Percentiles rank a stretch among this genome's conserved stretches.
Evolutionary conservation across 2,329 filamentous ascomycete genomes (phyloP).

Genomic region (Pseudogymnoascus sp.): DNA sequence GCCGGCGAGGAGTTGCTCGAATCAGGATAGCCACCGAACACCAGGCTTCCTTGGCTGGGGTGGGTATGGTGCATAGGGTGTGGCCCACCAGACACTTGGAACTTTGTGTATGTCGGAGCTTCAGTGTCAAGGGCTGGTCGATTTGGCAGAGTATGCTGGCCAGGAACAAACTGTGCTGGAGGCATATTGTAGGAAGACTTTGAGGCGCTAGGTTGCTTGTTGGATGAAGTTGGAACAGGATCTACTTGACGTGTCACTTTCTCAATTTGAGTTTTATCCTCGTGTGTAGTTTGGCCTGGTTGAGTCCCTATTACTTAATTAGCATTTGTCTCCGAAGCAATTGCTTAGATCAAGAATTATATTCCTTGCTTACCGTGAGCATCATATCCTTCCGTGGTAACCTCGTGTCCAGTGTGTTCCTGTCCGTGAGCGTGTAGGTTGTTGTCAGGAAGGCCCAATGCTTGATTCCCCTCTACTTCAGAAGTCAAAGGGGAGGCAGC

Average conservation of each 20-base stretch:
- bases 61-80: constrained; percentile 43
- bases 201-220: constrained; percentile 21
- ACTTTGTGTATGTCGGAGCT: constrained; percentile 14
- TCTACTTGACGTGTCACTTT: constrained; percentile 6
- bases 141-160: constrained; percentile 9
- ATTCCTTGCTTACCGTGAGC: background rate
- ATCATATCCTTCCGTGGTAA: background rate
- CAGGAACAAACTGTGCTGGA: constrained; percentile 31
- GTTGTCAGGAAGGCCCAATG: constrained; percentile 1
- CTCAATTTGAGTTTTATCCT: background rate
- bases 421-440: background rate
- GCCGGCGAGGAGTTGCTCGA: constrained; percentile 54
- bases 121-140: constrained; percentile 14
- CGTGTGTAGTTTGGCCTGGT: background rate
- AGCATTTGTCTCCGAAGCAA: background rate
- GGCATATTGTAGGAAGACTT: constrained; percentile 37
- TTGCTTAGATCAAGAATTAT: background rate
- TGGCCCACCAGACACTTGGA: constrained; percentile 15
- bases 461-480: background rate
- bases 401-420: background rate
- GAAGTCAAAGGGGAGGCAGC: background rate
- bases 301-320: background rate
- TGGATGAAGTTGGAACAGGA: constrained; percentile 10
- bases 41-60: constrained; percentile 47
- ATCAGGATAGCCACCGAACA: constrained; percentile 48